Evolutionary conservation across 768 basidiomycete species (phyloP), one percentile per base, ranked within the genome.

Genomic region (Collybiopsis luxurians): DNA sequence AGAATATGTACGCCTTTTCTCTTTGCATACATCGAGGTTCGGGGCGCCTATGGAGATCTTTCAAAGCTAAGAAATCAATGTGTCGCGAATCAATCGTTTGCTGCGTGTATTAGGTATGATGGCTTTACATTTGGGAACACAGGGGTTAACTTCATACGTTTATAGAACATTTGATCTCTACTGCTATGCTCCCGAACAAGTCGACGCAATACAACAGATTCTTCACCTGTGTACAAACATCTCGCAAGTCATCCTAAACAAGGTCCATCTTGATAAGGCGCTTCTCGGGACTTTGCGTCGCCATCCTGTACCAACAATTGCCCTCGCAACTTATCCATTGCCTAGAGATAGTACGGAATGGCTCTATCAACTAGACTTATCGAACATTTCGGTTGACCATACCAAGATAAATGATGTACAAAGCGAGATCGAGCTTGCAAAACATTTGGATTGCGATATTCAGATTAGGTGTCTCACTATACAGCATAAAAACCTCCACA

Each of bases 1-100:
- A 51, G 50, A 51, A 51, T 51, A 36, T 51, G 50, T 34, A 51
- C 38, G 50, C 50, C 50, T 10, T 38, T 51, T 27, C 50, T 51
- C 21, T 51, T 51, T 26, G 50, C 50, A 17, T 51, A 51, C 23
- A 36, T 51, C 50, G 50, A 51, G 50, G 36, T 51, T 39, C 19
- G 36, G 36, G 50, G 50, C 3, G 34, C 36, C 34, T 27, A 51
- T 27, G 50, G 50, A 17, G 50, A 51, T 39, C 23, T 51, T 13
- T 19, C 36, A 21, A 51, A 51, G 36, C 50, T 51, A 3, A 39
- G 12, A 38, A 9, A 26, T 11, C 36, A 27, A 15, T 51, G 50
- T 27, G 23, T 17, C 9, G 12, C 1, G 4, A 51, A 23, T 26
- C 19, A 36, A 39, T 24, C 31, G 1, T 51, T 51, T 17, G 50